Percentiles rank a stretch among this genome's conserved stretches.
Evolutionary conservation across 176 grass and related monocot genomes (phyloP).

Genomic region (Raddia guianensis): DNA sequence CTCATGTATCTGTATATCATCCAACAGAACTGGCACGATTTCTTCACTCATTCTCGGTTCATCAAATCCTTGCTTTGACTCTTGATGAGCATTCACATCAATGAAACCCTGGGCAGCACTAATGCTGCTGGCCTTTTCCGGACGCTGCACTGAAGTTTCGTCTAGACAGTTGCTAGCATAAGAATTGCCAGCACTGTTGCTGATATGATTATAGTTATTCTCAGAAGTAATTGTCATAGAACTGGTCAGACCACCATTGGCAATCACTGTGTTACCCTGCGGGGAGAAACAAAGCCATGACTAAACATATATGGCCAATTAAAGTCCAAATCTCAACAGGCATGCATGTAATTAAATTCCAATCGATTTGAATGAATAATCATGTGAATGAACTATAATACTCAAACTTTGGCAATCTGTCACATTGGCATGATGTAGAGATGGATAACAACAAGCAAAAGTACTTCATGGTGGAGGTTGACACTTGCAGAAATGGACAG

Average conservation of each 20-base stretch:
- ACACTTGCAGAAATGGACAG: slow-evolving; percentile 11
- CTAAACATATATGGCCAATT: slow-evolving; percentile 6
- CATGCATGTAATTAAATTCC: not conserved
- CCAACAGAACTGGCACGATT: slow-evolving; percentile 57
- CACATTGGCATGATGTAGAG: not conserved
- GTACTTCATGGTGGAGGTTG: slow-evolving; percentile 26
- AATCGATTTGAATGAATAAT: not conserved
- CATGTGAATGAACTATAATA: slow-evolving; percentile 14
- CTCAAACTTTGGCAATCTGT: slow-evolving; percentile 13
- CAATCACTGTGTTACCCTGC: slow-evolving; percentile 54
- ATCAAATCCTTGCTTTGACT: slow-evolving; percentile 44
- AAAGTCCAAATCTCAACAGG: slow-evolving; percentile 30
- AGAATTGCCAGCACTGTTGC: slow-evolving; percentile 24
- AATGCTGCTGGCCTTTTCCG: slow-evolving; percentile 21
- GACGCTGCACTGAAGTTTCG: slow-evolving; percentile 26
- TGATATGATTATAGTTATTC: slow-evolving; percentile 38
- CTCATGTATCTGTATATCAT: slow-evolving; percentile 79
- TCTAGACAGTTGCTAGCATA: slow-evolving; percentile 47
- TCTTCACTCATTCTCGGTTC: slow-evolving; percentile 57
- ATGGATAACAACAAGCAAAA: not conserved
- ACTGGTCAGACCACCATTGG: slow-evolving; percentile 39
- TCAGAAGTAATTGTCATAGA: slow-evolving; percentile 21
- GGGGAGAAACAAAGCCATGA: slow-evolving; percentile 33
- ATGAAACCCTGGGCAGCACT: slow-evolving; percentile 11
- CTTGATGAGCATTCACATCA: slow-evolving; percentile 45